Evolutionary conservation across 805 yeast genomes (phyloP), one percentile per base, ranked within the genome.

Genomic region (Ogataea corticis): DNA sequence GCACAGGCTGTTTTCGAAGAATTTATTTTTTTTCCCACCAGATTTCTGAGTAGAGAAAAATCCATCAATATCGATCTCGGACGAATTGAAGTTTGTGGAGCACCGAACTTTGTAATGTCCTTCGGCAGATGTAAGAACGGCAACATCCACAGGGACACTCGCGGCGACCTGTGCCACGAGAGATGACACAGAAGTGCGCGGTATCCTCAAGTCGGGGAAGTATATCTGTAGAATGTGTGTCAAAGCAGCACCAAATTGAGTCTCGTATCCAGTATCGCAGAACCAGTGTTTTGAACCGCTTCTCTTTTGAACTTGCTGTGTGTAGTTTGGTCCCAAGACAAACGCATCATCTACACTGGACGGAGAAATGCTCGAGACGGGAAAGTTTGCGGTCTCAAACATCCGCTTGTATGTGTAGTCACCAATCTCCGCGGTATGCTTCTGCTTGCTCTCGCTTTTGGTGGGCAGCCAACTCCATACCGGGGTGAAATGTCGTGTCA

Each of bases 391-490:
- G 21, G 18, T 31, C 14, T 11, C 7, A 36, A 25, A 15, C 23
- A 29, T 29, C 25, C 9, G 7, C 9, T 21, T 21, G 25, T 6
- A 21, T 5, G 9, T 9, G 25, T 21, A 21, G 7, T 21, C 25
- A 7, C 31, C 14, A 12, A 11, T 6, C 31, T 28, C 31, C 11
- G 31, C 14, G 11, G 14, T 36, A 19, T n/a, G n/a, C 15, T n/a
- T 23, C 11, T n/a, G 19, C 18, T 14, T 13, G 21, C 32, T 25
- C 27, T 36, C 39, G 14, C 39, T 36, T 25, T 36, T 36, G 14
- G 23, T 25, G 9, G 39, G 39, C 6, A 36, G 31, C 39, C 39
- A 36, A 25, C 39, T 27, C 31, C 39, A 27, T 25, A 36, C 15
- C 14, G 39, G 31, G 13, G 39, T 25, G 31, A 19, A 36, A 15